Conservation (phyloP, 345 rosid genomes). For the Ceriops decandra region DNA sequence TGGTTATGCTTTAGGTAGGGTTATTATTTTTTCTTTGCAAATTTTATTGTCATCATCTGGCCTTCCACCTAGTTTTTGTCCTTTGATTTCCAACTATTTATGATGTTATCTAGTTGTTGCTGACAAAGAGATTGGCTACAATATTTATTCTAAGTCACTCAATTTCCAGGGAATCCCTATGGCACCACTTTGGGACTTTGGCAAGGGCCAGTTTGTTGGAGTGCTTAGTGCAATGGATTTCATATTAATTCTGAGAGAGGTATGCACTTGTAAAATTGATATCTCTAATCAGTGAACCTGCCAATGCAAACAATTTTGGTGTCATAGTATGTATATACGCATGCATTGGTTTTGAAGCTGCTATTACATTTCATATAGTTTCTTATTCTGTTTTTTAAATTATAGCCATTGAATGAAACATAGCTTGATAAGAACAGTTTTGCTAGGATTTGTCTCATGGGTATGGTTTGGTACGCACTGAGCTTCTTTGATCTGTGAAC, state of each 20-base stretch:
- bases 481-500: neutral
- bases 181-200: conserved; percentile 35
- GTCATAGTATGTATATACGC: neutral
- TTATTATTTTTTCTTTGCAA: neutral
- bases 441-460: no score
- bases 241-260: conserved; percentile 36
- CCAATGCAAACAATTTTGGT: neutral
- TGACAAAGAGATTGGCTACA: conserved; percentile 24
- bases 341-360: conserved; percentile 2
- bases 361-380: neutral
- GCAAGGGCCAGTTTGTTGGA: conserved; percentile 30
- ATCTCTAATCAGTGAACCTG: conserved; percentile 10
- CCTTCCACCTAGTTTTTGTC: neutral
- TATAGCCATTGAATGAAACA: no score
- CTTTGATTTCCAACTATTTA: conserved; percentile 4
- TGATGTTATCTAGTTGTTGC: conserved; percentile 16
- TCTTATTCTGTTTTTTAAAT: no score
- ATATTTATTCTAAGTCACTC: conserved; percentile 28
- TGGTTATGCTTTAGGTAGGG: conserved; percentile 1
- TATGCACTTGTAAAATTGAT: conserved; percentile 8
- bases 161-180: conserved; percentile 34
- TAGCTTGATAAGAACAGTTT: no score
- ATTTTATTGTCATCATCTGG: neutral
- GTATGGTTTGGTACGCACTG: no score
- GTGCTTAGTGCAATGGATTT: conserved; percentile 32